Evolutionary conservation across 2,329 filamentous ascomycete genomes (phyloP).

Genomic region (Teratosphaeriaceae sp.): DNA sequence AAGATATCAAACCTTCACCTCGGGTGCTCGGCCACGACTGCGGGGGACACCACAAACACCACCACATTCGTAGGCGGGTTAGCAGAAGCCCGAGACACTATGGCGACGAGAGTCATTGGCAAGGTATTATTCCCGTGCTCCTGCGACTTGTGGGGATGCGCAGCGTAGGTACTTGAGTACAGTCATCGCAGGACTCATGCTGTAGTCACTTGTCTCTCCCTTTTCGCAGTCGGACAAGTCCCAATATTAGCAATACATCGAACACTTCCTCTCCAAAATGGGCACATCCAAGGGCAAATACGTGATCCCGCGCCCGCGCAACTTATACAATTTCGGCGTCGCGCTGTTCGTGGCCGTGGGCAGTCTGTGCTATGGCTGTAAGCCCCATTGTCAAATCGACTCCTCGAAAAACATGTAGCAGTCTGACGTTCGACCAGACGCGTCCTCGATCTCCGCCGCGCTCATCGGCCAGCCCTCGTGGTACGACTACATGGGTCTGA

Average conservation of each 20-base stretch:
- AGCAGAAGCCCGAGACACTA: too few relatives aligned
- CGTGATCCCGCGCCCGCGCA: conserved; percentile 5
- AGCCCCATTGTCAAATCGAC: not conserved
- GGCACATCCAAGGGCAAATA: not conserved
- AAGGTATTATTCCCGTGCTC: not conserved
- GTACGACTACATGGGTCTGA: conserved; percentile 33
- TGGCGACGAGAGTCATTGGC: not conserved
- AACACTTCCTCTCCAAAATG: too few relatives aligned
- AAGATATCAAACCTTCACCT: not conserved
- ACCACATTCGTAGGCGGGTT: too few relatives aligned
- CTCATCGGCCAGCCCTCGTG: conserved; percentile 35
- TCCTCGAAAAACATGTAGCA: too few relatives aligned
- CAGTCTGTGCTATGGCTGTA: conserved; percentile 10
- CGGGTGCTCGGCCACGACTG: not conserved
- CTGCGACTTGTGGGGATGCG: not conserved
- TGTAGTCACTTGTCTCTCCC: not conserved
- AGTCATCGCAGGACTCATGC: not conserved
- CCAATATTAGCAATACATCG: too few relatives aligned
- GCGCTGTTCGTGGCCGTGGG: conserved; percentile 11
- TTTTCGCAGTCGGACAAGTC: not conserved
- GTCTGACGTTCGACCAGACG: conserved; percentile 1
- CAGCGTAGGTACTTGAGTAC: not conserved
- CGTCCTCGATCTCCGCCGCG: conserved; percentile 6
- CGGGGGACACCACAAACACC: too few relatives aligned
- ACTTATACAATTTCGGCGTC: conserved; percentile 10